Evolutionary conservation across 148 eudicot species (phyloP), one percentile per base, ranked within the genome.

Genomic region (Nyssa sinensis): DNA sequence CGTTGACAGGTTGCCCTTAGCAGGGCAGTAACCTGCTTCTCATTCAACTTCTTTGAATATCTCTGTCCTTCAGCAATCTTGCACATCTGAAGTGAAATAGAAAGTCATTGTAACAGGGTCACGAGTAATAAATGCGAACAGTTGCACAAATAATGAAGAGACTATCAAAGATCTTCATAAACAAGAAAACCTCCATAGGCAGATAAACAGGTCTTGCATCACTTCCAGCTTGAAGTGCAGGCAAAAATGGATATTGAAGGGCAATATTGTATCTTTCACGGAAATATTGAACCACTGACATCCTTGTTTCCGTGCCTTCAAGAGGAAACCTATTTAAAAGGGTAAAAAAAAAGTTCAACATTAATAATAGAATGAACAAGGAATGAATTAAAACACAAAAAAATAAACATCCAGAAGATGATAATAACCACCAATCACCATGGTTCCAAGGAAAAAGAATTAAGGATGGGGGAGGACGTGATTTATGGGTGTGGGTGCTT

Each of bases 1-100:
- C 99, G 86, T 30, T 95, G 91, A 72, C 97, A 95, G 1, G 96
- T 90, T 1, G 97, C 96, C 64, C 41, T 89, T 13, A 95, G 75
- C 31, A 95, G 78, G 12, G 77, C 79, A 70, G 86, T 77, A 49
- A 92, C 96, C 75, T 95, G 99, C 44, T 49, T 86, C 66, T 89
- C 90, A 74, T 87, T 91, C 77, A 95, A 57, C 75, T 86, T 95
- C 64, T 78, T 86, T 0, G 79, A 5, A 29, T 86, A 95, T 60
- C 92, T 82, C 59, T 95, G 96, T 0, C 99, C 96, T 1, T 58
- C 75, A 3, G 71, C 81, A 67, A 95, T 83, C 60, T 27, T 78
- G 64, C 96, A 92, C 1, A 86, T 66, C 98, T 90, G 35, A 41
- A 31, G 3, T 5, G 19, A 19, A 51, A 57, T 58, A 28, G 49